Conservation (phyloP, 1,284 basidiomycete genomes). For the Papiliotrema terrestris region DNA sequence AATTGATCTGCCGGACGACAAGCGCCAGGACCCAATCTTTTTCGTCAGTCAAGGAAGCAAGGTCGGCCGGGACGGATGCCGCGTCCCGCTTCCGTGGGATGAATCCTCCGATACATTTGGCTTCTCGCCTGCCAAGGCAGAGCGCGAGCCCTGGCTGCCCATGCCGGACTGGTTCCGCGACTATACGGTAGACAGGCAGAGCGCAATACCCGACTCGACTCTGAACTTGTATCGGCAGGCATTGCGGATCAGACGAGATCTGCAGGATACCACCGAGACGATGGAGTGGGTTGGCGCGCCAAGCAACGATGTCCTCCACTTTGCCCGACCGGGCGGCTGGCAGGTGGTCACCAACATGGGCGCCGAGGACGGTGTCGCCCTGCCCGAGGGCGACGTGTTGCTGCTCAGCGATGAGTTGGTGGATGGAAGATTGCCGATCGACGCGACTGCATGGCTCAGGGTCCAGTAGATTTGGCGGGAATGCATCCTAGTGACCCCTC, state of each 20-base stretch:
- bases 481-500: too few species aligned
- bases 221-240: constrained; percentile 31
- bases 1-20: constrained; percentile 25
- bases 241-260: constrained; percentile 18
- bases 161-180: too few species aligned
- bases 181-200: too few species aligned
- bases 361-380: constrained; percentile 8
- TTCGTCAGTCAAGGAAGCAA: constrained; percentile 29
- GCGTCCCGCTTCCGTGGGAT: constrained; percentile 34
- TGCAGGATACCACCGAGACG: constrained; percentile 29
- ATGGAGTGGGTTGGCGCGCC: constrained; percentile 31
- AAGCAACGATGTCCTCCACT: constrained; percentile 24
- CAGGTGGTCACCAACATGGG: constrained; percentile 34
- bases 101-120: constrained; percentile 22
- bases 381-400: constrained; percentile 32
- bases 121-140: constrained; percentile 19
- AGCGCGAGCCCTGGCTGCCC: constrained; percentile 31
- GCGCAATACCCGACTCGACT: too few species aligned
- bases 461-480: too few species aligned
- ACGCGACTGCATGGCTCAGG: not conserved
- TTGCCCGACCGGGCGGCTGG: constrained; percentile 36
- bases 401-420: constrained; percentile 10
- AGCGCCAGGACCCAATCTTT: constrained; percentile 41
- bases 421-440: too few species aligned
- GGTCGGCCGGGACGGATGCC: constrained; percentile 40